Percentiles rank a stretch among this genome's conserved stretches.
phyloP scores from a whole-genome alignment of 2,329 filamentous ascomycete species.

The Phaeosphaeriaceae sp. region DNA sequence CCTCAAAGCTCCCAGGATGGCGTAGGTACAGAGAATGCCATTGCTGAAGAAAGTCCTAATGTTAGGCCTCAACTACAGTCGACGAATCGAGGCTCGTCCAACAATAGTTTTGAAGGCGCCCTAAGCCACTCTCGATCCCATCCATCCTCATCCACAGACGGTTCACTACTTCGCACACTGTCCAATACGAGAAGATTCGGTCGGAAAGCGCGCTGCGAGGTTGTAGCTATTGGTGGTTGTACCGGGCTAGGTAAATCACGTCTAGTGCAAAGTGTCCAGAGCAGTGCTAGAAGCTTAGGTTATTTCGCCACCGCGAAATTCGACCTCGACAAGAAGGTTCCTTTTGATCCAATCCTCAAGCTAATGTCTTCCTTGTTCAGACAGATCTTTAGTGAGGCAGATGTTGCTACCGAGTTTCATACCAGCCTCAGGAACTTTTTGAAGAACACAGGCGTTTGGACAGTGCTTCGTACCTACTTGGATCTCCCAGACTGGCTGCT shows the following conservation, averaged over 20 bases:
- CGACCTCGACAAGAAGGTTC: constrained; percentile 63
- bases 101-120: constrained; percentile 40
- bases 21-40: constrained; percentile 27
- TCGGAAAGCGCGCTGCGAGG: constrained; percentile 63
- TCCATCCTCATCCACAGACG: constrained; percentile 29
- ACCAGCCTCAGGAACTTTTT: constrained; percentile 62
- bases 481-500: constrained; percentile 71
- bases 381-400: constrained; percentile 69
- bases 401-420: constrained; percentile 67
- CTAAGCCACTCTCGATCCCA: constrained; percentile 31
- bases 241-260: constrained; percentile 67
- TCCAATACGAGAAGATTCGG: constrained; percentile 52
- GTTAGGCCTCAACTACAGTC: constrained; percentile 27
- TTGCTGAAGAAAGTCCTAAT: constrained; percentile 28
- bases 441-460: constrained; percentile 61
- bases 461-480: constrained; percentile 62
- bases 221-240: constrained; percentile 63
- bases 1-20: constrained; percentile 42
- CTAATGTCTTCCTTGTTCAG: constrained; percentile 67
- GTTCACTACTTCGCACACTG: constrained; percentile 29
- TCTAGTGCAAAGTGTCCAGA: constrained; percentile 64
- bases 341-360: constrained; percentile 66
- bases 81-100: constrained; percentile 31
- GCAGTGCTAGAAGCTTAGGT: constrained; percentile 62
- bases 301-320: constrained; percentile 68